Evolutionary conservation across 495 filamentous ascomycete species (phyloP), one percentile per base, ranked within the genome.

Genomic region (Melanomma pulvis-pyrius): DNA sequence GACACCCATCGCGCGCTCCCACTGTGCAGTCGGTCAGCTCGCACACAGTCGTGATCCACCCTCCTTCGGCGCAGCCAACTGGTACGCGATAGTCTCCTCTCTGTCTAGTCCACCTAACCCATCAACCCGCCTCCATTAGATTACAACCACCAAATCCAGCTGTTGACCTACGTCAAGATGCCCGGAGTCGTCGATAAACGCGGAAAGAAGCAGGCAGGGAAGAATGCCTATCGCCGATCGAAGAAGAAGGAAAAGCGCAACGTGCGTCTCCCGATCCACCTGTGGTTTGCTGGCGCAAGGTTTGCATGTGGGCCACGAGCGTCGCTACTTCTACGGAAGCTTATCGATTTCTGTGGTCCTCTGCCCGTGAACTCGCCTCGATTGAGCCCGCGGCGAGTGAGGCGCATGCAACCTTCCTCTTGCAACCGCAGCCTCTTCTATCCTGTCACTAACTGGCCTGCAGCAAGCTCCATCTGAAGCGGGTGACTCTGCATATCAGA

Each of bases 151-250:
- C 39, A 44, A 2, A 44, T 12, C n/a, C 39, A 44, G n/a, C 5
- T 44, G 39, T 54, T 26, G 50, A 24, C 15, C 19, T 34, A 24
- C 54, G 30, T 47, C 49, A 63, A 61, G 12, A 69, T 69, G 67
- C 24, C 61, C 1, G 67, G 67, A 0, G 54, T 59, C 22, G 59
- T 36, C 25, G 59, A 44, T 44, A 63, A 70, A 26, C 44, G 64
- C 61, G 39, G 32, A 60, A 69, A 69, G 63, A 63, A 70, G 61
- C 52, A 67, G 30, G 53, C 46, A 49, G 68, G 69, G 32, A 78
- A 78, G 61, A 73, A 73, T 60, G 73, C 73, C 49, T 65, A 70
- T 57, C 74, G 75, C 22, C 69, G 75, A 30, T 52, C 61, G 21
- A 54, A 69, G 59, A 71, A 71, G 61, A 75, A 74, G 74, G 60